Conservation (phyloP, 2,329 filamentous ascomycete species). For the Lithohypha guttulata region DNA sequence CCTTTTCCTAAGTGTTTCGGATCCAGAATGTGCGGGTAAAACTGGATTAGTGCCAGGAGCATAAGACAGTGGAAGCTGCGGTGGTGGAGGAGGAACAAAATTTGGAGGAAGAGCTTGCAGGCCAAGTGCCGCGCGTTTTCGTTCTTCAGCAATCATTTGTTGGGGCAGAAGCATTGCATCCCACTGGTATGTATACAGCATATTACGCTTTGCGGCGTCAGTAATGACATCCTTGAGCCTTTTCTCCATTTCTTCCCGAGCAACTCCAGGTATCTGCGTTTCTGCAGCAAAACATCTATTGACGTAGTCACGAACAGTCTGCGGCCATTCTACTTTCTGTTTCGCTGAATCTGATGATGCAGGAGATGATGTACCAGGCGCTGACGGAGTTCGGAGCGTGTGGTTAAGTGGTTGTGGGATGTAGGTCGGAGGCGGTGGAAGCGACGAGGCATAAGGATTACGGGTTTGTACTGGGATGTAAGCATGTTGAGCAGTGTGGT, state of each 20-base stretch:
- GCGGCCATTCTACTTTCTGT: conserved; percentile 64
- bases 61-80: conserved; percentile 19
- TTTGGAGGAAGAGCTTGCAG: conserved; percentile 15
- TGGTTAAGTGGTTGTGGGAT: conserved; percentile 21
- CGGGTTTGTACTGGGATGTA: conserved; percentile 54
- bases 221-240: conserved; percentile 82
- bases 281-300: conserved; percentile 73
- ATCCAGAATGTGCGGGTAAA: conserved; percentile 21
- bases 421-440: conserved; percentile 22
- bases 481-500: conserved; percentile 37
- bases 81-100: conserved; percentile 18
- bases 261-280: conserved; percentile 54
- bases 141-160: conserved; percentile 65
- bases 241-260: conserved; percentile 61
- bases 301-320: conserved; percentile 77
- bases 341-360: conserved; percentile 27
- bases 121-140: conserved; percentile 28
- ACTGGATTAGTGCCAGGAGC: conserved; percentile 14
- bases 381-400: conserved; percentile 22
- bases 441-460: conserved; percentile 43
- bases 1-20: conserved; percentile 55
- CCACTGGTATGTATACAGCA: conserved; percentile 71
- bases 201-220: conserved; percentile 61
- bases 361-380: conserved; percentile 29
- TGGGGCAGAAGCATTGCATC: conserved; percentile 73